Conservation (phyloP, 2,329 filamentous ascomycete species). For the Cytospora schulzeri region DNA sequence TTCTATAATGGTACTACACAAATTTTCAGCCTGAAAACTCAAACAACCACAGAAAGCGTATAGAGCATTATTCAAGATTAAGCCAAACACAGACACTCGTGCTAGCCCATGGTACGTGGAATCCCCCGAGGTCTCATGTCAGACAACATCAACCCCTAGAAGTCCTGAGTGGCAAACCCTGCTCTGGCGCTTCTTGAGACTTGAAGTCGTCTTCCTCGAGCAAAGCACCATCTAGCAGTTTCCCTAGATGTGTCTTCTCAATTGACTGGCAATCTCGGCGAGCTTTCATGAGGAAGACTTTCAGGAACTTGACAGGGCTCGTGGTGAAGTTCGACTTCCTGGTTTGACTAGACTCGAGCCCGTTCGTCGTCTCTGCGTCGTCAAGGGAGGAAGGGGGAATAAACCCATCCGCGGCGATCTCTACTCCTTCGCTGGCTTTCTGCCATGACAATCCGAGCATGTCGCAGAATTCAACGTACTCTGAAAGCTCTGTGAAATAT, state of each 20-base stretch:
- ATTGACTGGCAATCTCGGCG: slow-evolving; percentile 42
- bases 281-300: slow-evolving; percentile 39
- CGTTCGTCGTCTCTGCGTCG: slow-evolving; percentile 6
- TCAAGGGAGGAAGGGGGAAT: slow-evolving; percentile 26
- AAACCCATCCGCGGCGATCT: slow-evolving; percentile 39
- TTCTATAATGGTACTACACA: too few relatives aligned
- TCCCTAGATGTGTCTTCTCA: slow-evolving; percentile 46
- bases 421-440: slow-evolving; percentile 25
- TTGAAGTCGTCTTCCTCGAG: neutral
- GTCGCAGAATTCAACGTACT: slow-evolving; percentile 57
- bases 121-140: too few relatives aligned
- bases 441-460: slow-evolving; percentile 52
- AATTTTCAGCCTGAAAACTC: too few relatives aligned
- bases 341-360: slow-evolving; percentile 29
- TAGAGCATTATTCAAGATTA: too few relatives aligned
- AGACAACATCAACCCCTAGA: too few relatives aligned
- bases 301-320: slow-evolving; percentile 44
- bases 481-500: slow-evolving; percentile 55
- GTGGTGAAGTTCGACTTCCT: slow-evolving; percentile 31
- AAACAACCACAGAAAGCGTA: too few relatives aligned
- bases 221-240: slow-evolving; percentile 37
- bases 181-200: neutral
- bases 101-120: too few relatives aligned
- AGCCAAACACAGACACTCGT: too few relatives aligned
- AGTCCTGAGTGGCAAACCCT: neutral